phyloP scores from a whole-genome alignment of 768 basidiomycete genomes.

The Pleurotus ostreatus region DNA sequence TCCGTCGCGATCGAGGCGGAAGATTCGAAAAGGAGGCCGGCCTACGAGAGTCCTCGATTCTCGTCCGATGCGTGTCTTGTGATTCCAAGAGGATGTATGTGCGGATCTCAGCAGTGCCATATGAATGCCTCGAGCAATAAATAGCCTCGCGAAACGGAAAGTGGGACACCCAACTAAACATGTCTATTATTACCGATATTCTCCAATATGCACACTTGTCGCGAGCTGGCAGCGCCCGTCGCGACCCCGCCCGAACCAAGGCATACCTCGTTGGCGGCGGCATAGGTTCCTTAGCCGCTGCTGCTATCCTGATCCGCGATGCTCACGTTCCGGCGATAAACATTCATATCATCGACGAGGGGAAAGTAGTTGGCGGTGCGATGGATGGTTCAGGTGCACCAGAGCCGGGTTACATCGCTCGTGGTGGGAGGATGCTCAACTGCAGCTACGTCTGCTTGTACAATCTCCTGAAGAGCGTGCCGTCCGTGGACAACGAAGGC shows the following conservation, averaged over 20 bases:
- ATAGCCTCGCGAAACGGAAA: no score
- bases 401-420: not conserved
- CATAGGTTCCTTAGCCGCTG: constrained; percentile 3
- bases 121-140: no score
- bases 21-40: no score
- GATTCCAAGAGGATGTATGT: no score
- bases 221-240: not conserved
- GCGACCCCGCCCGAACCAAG: not conserved
- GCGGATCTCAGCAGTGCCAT: no score
- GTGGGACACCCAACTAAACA: not conserved
- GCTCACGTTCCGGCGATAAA: constrained; percentile 1
- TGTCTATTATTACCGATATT: not conserved
- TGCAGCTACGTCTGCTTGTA: constrained; percentile 4
- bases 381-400: constrained; percentile 1
- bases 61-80: no score
- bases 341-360: constrained; percentile 4
- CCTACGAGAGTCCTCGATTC: no score
- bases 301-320: constrained; percentile 2
- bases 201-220: constrained; percentile 3
- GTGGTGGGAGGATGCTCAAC: constrained; percentile 4
- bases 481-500: not conserved
- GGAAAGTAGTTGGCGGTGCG: not conserved
- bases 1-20: no score
- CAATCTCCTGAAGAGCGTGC: constrained; percentile 2
- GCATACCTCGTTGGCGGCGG: constrained; percentile 1